Conservation (phyloP, 176 grass and related monocot genomes). For the Poa annua region DNA sequence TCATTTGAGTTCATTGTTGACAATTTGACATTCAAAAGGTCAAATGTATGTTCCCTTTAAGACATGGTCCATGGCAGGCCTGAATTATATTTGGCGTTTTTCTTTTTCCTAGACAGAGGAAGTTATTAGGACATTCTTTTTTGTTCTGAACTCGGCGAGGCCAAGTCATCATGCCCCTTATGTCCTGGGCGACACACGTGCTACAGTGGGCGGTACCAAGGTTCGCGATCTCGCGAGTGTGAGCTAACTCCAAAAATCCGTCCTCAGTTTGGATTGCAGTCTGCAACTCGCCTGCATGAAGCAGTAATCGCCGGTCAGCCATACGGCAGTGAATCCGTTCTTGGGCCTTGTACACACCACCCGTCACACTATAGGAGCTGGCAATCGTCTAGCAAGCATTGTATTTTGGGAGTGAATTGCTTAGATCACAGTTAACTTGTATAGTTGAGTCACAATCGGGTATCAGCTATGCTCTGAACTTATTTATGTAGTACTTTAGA, state of each 20-base stretch:
- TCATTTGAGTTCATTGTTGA: neutral
- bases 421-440: neutral
- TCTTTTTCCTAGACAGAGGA: neutral
- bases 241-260: too few relatives aligned
- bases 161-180: too few relatives aligned
- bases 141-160: conserved; percentile 7
- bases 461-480: neutral
- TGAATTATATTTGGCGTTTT: neutral
- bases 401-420: conserved; percentile 17
- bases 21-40: neutral
- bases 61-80: conserved; percentile 1
- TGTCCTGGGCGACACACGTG: too few relatives aligned
- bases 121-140: neutral
- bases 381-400: conserved; percentile 3
- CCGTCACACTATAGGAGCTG: too few relatives aligned
- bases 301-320: too few relatives aligned
- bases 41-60: conserved; percentile 7
- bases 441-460: neutral
- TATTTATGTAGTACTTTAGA: conserved; percentile 4
- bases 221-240: too few relatives aligned
- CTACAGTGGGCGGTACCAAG: too few relatives aligned
- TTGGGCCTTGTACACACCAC: too few relatives aligned
- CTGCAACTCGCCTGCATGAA: too few relatives aligned
- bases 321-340: too few relatives aligned
- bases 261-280: too few relatives aligned